phyloP scores from a whole-genome alignment of 179 eudicot species.

The Beta lomatogona region DNA sequence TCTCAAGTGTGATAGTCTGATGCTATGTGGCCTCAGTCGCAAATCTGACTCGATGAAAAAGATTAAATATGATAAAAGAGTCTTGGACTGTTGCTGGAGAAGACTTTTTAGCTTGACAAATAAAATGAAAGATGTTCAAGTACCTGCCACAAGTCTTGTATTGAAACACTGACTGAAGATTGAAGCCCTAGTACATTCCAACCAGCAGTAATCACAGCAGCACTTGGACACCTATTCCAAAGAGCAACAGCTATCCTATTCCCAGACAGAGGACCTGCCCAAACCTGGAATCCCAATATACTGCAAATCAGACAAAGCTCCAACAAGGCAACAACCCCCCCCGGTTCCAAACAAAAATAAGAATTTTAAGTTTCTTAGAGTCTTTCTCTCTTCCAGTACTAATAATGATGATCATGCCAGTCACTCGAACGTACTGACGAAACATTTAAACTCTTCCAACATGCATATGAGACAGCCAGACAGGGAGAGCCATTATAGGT shows the following conservation, averaged over 20 bases:
- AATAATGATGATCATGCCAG: no score
- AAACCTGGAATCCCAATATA: conserved; percentile 44
- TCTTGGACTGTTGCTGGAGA: neutral
- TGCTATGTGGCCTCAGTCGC: neutral
- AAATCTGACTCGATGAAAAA: neutral
- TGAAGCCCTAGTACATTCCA: conserved; percentile 63
- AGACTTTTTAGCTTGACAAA: neutral
- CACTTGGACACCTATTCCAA: conserved; percentile 63
- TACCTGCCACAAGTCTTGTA: conserved; percentile 75
- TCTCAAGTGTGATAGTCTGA: neutral
- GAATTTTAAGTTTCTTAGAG: neutral
- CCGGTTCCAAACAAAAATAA: no score
- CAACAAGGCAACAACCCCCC: neutral
- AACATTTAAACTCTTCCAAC: neutral
- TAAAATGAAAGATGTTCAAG: neutral
- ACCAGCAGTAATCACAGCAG: conserved; percentile 44
- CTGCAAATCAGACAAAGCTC: neutral
- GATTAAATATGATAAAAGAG: neutral
- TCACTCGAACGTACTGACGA: no score
- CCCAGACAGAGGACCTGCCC: conserved; percentile 69
- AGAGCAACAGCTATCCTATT: conserved; percentile 54
- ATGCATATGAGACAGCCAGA: no score
- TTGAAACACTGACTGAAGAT: conserved; percentile 45
- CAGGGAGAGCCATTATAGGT: neutral
- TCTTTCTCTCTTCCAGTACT: no score